phyloP scores from a whole-genome alignment of 2,329 filamentous ascomycete species.

The Escovopsis sp. region DNA sequence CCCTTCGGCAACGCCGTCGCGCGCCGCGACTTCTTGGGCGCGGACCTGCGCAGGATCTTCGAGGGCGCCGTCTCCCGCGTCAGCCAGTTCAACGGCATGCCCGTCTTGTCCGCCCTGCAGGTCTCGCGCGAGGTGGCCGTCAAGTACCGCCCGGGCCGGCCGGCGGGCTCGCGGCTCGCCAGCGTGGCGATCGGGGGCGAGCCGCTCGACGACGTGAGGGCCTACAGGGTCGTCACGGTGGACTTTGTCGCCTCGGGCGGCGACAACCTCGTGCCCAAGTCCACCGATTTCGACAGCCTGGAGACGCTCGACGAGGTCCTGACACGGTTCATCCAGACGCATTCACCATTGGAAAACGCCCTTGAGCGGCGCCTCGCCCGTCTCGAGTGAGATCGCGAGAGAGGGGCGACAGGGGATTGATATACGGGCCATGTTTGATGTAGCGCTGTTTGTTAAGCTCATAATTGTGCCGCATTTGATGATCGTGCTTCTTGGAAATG shows the following conservation, averaged over 20 bases:
- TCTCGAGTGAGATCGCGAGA: neutral
- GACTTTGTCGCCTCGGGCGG: conserved; percentile 49
- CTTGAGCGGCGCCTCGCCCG: conserved; percentile 28
- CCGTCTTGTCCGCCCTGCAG: conserved; percentile 46
- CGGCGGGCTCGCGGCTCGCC: conserved; percentile 35
- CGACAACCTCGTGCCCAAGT: conserved; percentile 41
- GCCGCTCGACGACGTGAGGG: conserved; percentile 27
- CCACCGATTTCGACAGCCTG: conserved; percentile 26
- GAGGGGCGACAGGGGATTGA: neutral
- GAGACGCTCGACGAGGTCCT: conserved; percentile 41
- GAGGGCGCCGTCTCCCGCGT: conserved; percentile 42
- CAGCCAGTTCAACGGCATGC: conserved; percentile 37
- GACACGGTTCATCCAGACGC: conserved; percentile 31
- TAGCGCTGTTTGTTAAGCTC: too few species aligned
- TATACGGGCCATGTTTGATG: too few species aligned
- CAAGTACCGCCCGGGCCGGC: conserved; percentile 38
- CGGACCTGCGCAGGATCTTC: conserved; percentile 39
- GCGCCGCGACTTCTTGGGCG: conserved; percentile 37
- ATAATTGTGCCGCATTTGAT: too few species aligned
- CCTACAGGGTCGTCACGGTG: conserved; percentile 45
- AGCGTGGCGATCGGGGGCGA: conserved; percentile 34
- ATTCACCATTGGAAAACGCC: conserved; percentile 33
- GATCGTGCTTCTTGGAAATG: too few species aligned
- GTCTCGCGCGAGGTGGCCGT: conserved; percentile 41
- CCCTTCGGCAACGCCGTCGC: conserved; percentile 52